Base-by-base conservation (phyloP, 305 asterid species). In the Lippia alba region DNA sequence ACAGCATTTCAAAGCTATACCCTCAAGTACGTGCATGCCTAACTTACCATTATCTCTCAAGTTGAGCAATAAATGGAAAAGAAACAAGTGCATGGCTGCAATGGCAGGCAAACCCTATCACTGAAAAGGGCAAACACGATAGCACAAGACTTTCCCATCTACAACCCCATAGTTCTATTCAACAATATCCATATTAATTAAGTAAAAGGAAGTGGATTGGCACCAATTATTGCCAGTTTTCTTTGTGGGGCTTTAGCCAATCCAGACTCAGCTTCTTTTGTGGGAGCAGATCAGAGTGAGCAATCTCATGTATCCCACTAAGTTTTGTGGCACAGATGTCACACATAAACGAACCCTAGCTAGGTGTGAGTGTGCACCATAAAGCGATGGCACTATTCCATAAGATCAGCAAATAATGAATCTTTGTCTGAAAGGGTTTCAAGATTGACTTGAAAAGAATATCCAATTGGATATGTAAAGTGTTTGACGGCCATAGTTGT, bases 181-280 rank as follows among this genome's bases (percentile, higher is more conserved):
- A 5, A 6, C 54, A 14, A n/a, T 11, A 8, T 16, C 36, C 20
- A 45, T 18, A 36, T 19, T 30, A 67, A 53, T 46, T 6, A 20
- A 45, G 6, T 36, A 5, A 36, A 36, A 36, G 6, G 41, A 36
- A 36, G 6, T 6, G 8, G 64, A 80, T 57, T 78, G 85, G 81
- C 54, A 73, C 80, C 81, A 78, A 83, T 78, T 78, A 80, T 83
- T 83, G 76, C 64, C 12, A 44, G 7, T 44, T 44, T 44, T 44
- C 1, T 24, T 24, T 24, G 30, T 24, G 30, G 30, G 30, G 30
- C 30, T 24, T 72, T 64, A 55, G 40, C 68, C 56, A 49, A 7
- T 30, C 50, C 44, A 30, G 6, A 20, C 62, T 18, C 65, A 33
- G 49, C 48, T 36, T 33, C 48, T n/a, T 15, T 60, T 46, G 6